Percentiles rank a stretch among this genome's conserved stretches.
Evolutionary conservation across 2,329 filamentous ascomycete genomes (phyloP).

Genomic region (Fusarium begoniae): DNA sequence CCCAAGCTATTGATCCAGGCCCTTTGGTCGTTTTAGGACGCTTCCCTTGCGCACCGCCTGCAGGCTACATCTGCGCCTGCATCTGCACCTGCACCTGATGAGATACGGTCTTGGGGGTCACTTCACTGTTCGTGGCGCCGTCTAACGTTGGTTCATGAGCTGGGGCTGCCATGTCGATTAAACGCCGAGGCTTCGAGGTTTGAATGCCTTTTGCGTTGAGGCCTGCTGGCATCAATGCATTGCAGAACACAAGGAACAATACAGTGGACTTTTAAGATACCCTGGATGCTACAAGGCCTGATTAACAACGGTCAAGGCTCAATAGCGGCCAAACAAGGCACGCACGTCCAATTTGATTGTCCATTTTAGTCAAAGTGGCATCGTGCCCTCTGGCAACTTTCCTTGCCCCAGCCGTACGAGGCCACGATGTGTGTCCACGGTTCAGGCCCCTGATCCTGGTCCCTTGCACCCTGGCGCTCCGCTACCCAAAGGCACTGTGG

Average conservation of each 20-base stretch:
- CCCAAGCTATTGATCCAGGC: slow-evolving; percentile 29
- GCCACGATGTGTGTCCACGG: slow-evolving; percentile 23
- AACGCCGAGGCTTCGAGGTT: slow-evolving; percentile 15
- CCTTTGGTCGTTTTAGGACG: slow-evolving; percentile 2
- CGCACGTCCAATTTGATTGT: slow-evolving; percentile 7
- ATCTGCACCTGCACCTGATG: slow-evolving; percentile 33
- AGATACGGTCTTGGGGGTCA: slow-evolving; percentile 19
- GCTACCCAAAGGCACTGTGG: slow-evolving; percentile 11
- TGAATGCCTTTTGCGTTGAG: slow-evolving; percentile 16
- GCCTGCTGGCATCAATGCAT: slow-evolving; percentile 22
- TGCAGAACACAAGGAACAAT: background rate
- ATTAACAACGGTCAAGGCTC: background rate
- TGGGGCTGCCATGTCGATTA: slow-evolving; percentile 6
- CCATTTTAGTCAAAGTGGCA: slow-evolving; percentile 26
- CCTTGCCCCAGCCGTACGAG: slow-evolving; percentile 31
- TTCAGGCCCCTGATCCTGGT: slow-evolving; percentile 18
- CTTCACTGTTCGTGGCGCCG: slow-evolving; percentile 16
- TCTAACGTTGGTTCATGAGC: background rate
- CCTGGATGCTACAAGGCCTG: background rate
- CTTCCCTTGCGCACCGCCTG: slow-evolving; percentile 3
- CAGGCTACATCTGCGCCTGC: slow-evolving; percentile 22
- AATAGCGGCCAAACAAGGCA: slow-evolving; percentile 13
- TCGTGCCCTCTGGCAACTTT: slow-evolving; percentile 28
- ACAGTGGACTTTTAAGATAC: background rate
- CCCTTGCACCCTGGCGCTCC: slow-evolving; percentile 20